Conservation (phyloP, 768 basidiomycete species). For the Boletus pseudo-olivaceus region DNA sequence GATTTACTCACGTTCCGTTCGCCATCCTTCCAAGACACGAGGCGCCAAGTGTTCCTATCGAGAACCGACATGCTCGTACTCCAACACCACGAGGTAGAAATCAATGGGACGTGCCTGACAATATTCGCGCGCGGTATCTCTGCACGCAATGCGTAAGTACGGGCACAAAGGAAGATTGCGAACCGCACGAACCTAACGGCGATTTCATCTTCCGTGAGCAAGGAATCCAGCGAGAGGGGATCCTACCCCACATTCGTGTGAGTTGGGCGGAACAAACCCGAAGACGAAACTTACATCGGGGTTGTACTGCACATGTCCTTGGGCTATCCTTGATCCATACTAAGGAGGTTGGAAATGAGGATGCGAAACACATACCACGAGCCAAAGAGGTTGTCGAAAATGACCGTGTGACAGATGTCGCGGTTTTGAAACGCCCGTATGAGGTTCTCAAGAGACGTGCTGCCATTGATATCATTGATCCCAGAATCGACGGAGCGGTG, state of each 20-base stretch:
- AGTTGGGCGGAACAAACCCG: background rate
- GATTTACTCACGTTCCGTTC: conserved; percentile 68
- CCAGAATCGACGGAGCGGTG: background rate
- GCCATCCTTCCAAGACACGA: conserved; percentile 84
- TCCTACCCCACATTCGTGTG: conserved; percentile 51
- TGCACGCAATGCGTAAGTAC: conserved; percentile 27
- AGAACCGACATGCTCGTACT: background rate
- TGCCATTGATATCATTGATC: conserved; percentile 2
- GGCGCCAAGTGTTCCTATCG: conserved; percentile 75
- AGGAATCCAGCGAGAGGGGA: conserved; percentile 72
- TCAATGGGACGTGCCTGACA: conserved; percentile 56
- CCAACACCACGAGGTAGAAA: background rate
- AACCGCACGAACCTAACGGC: conserved; percentile 66
- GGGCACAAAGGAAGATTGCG: background rate
- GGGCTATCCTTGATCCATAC: conserved; percentile 10
- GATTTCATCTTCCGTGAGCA: conserved; percentile 86
- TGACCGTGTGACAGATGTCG: conserved; percentile 12
- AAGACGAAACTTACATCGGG: conserved; percentile 14
- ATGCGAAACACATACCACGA: conserved; percentile 16
- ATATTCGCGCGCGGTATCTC: conserved; percentile 75
- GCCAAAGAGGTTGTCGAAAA: conserved; percentile 18
- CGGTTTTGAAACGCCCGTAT: conserved; percentile 6
- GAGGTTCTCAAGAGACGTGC: conserved; percentile 6
- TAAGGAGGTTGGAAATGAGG: background rate
- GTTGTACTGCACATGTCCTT: conserved; percentile 20